Evolutionary conservation across 768 basidiomycete genomes (phyloP), one percentile per base, ranked within the genome.

Genomic region (Russula abietina): DNA sequence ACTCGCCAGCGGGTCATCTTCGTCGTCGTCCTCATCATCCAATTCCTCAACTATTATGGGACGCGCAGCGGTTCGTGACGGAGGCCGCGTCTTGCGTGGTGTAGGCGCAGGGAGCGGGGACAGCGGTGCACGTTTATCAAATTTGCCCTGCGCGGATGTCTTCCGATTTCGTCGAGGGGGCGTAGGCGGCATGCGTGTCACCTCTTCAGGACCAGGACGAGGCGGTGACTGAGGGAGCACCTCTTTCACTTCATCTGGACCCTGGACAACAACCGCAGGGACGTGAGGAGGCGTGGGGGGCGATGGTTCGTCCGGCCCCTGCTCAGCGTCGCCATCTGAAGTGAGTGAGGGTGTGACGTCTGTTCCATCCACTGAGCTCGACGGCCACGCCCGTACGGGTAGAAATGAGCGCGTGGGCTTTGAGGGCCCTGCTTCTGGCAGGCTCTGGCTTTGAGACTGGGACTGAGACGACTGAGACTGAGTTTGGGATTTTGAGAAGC

Each of bases 91-190:
- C 69, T 80, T 82, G 7, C 80, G 78, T 1, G 87, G 85, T 2
- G 78, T 74, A 11, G 73, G 72, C 8, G 70, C 64, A 14, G 84
- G 85, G 68, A 91, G 73, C 1, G 89, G 89, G 2, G 87, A 89
- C 24, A 76, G 77, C 0, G 88, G 88, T 0, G 78, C 79, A 1
- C 89, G 84, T 64, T 77, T 83, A 45, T 81, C 78, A 67, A 89
- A 86, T 4, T 82, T 30, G 67, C 80, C 55, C 17, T n/a, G 45
- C 0, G 38, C 19, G 36, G 57, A 28, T 24, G 33, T 55, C 32
- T 30, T 58, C 16, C 14, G 55, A 41, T 32, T 52, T 45, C 46
- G 49, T 30, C 59, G 54, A 0, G 57, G 65, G 3, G 43, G 54
- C 1, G 60, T 66, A 6, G 57, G 65, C 2, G 55, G 63, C 2